Evolutionary conservation across 805 yeast species (phyloP), one percentile per base, ranked within the genome.

Genomic region (Pichia californica): DNA sequence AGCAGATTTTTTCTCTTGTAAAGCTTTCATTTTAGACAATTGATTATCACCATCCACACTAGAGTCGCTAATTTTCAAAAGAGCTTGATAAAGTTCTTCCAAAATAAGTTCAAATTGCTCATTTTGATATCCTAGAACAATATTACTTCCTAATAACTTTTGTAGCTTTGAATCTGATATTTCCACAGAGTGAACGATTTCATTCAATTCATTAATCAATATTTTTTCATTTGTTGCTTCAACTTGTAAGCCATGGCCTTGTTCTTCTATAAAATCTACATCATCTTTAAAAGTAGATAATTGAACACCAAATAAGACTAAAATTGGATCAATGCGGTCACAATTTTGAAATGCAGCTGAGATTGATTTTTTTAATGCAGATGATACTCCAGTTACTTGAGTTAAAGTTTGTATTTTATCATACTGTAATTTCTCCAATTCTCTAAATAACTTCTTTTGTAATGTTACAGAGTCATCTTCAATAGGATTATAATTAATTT

Each of bases 241-340:
- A 7, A 89, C 82, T 62, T 89, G 96, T 15, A 88, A 62, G 38
- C 95, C 95, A 53, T 83, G 78, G 3, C 89, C 80, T 56, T 82
- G 84, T 29, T 70, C 69, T 56, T 88, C 95, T 33, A 88, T 79
- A 40, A 72, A 75, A 36, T 76, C 73, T 40, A 89, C 77, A 47
- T 84, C 91, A 3, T 77, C 77, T 13, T 80, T 74, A 30, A 87
- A 75, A 3, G 80, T 73, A 13, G 79, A 71, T 38, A 82, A 62
- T 48, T 81, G 85, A 50, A 81, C 79, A 14, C 77, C 69, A 50
- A 79, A 79, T 27, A 74, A 64, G 3, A 78, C 72, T 42, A 83
- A 61, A 14, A 73, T 60, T 2, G 80, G 77, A 41, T 72, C 77
- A 40, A 83, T 66, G 31, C 67, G 65, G 33, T 73, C 72, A 52